Percentiles rank a stretch among this genome's conserved stretches.
Conservation (phyloP, 768 basidiomycete species). For the Gelatoporia subvermispora region DNA sequence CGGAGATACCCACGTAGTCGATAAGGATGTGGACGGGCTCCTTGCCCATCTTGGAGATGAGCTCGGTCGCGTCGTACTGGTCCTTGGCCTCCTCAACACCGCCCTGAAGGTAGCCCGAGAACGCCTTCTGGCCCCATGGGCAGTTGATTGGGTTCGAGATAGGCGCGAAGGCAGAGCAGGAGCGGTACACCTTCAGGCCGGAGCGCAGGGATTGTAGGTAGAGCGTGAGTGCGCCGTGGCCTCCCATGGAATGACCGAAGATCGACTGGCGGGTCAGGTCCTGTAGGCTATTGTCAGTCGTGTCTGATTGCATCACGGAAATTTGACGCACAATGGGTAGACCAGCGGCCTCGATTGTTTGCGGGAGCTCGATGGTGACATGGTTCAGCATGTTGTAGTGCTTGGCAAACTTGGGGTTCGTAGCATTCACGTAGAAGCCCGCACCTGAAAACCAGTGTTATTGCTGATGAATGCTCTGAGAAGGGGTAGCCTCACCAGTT, state of each 20-base stretch:
- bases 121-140: slow-evolving; percentile 92
- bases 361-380: slow-evolving; percentile 79
- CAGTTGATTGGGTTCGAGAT: slow-evolving; percentile 81
- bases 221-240: slow-evolving; percentile 89
- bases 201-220: slow-evolving; percentile 64
- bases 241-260: slow-evolving; percentile 97
- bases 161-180: slow-evolving; percentile 85
- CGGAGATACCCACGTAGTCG: slow-evolving; percentile 62
- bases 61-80: slow-evolving; percentile 80
- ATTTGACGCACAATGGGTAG: slow-evolving; percentile 65
- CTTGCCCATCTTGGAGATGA: slow-evolving; percentile 54
- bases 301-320: not conserved
- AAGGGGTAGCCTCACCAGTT: slow-evolving; percentile 43
- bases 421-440: slow-evolving; percentile 95
- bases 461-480: not conserved
- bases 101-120: slow-evolving; percentile 75
- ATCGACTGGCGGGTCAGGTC: slow-evolving; percentile 83
- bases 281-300: slow-evolving; percentile 31
- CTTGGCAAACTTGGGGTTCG: slow-evolving; percentile 61
- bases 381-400: slow-evolving; percentile 90
- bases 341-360: slow-evolving; percentile 64
- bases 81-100: slow-evolving; percentile 70
- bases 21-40: slow-evolving; percentile 75
- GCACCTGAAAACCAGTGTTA: slow-evolving; percentile 41
- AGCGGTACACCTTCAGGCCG: slow-evolving; percentile 62